Evolutionary conservation across 176 grass and related monocot species (phyloP).

Genomic region (Ananas comosus): DNA sequence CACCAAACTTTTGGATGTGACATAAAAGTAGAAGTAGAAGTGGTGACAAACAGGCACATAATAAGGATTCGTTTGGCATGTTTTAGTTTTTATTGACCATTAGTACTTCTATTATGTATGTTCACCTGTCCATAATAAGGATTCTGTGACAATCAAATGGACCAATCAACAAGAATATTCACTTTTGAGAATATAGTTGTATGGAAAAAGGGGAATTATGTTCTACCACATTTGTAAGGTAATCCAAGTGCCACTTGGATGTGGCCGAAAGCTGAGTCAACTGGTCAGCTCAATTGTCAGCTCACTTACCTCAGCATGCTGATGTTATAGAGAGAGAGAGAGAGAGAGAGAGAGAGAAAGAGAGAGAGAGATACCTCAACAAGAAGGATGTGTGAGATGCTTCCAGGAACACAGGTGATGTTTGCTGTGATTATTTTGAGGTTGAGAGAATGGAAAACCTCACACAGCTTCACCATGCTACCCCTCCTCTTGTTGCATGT

Average conservation of each 20-base stretch:
- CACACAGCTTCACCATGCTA: conserved; percentile 10
- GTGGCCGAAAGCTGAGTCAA: too few species aligned
- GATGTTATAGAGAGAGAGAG: too few species aligned
- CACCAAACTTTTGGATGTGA: too few species aligned
- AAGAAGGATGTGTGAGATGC: conserved; percentile 19
- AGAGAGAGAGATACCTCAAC: conserved; percentile 7
- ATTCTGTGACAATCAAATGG: not conserved
- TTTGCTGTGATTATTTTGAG: conserved; percentile 20
- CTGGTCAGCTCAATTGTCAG: too few species aligned
- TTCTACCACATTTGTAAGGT: too few species aligned
- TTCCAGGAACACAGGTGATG: conserved; percentile 11
- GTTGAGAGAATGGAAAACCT: conserved; percentile 16
- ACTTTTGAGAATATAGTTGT: too few species aligned
- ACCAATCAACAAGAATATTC: not conserved
- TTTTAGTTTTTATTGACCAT: not conserved
- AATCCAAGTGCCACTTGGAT: too few species aligned
- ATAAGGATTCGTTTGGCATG: too few species aligned
- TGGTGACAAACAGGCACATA: not conserved
- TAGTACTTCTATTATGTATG: not conserved
- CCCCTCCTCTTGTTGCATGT: conserved; percentile 20
- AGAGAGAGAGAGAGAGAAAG: not conserved
- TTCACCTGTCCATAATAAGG: not conserved
- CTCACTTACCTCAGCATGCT: not conserved
- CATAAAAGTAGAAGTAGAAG: not conserved
- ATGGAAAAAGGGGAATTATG: too few species aligned